A percentile compares a stretch with the other conserved stretches of the same genome.
Conservation (phyloP, 306 rosid species). For the Malus domestica region ASM211411v1 NC_041792.1:23706407-23706906, state of each 20-base stretch:
- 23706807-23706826: too few species aligned
- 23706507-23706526: slow-evolving; percentile 59
- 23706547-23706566: not conserved
- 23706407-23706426: slow-evolving; percentile 86
- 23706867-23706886: too few species aligned
- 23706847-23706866: too few species aligned
- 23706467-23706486: slow-evolving; percentile 81
- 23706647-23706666: not conserved
- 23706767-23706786: too few species aligned
- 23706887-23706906: too few species aligned
- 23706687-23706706: not conserved
- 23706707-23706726: not conserved
- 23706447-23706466: slow-evolving; percentile 86
- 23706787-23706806: too few species aligned
- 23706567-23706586: not conserved
- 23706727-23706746: too few species aligned
- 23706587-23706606: not conserved
- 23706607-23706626: not conserved
- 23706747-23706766: too few species aligned
- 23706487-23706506: slow-evolving; percentile 86
- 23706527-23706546: slow-evolving; percentile 91
- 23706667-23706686: not conserved
- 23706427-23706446: slow-evolving; percentile 76
- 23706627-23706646: not conserved
- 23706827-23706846: too few species aligned